phyloP scores from a whole-genome alignment of 2,329 filamentous ascomycete genomes.

The Nakataea oryzae region DNA sequence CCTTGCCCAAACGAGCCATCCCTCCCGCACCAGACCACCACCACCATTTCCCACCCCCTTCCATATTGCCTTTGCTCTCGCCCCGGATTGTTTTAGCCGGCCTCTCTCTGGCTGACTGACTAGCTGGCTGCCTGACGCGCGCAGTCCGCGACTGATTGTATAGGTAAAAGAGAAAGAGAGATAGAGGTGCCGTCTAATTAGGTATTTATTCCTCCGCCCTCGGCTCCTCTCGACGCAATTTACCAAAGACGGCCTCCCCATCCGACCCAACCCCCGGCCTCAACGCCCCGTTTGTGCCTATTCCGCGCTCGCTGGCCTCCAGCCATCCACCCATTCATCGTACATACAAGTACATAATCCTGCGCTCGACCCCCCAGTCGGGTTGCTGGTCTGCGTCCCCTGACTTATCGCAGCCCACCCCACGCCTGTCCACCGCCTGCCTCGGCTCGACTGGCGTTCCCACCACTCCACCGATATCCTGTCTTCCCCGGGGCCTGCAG shows the following conservation, averaged over 20 bases:
- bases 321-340: background rate
- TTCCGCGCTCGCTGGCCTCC: background rate
- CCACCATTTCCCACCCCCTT: too few species aligned
- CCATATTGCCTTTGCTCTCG: background rate
- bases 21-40: too few species aligned
- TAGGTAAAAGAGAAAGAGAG: too few species aligned
- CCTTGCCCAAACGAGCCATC: background rate
- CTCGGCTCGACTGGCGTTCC: background rate
- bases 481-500: too few species aligned
- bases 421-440: background rate
- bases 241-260: background rate
- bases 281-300: too few species aligned
- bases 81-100: constrained; percentile 1
- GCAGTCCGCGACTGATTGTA: too few species aligned
- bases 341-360: too few species aligned
- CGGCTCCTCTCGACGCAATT: background rate
- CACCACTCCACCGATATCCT: background rate
- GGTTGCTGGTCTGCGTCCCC: too few species aligned
- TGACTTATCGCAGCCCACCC: background rate
- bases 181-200: background rate
- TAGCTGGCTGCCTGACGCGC: too few species aligned
- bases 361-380: background rate
- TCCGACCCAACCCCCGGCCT: background rate
- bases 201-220: background rate
- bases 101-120: background rate